Conservation (phyloP, 139 green algal genomes). For the Auxenochlorella pyrenoidosa region DNA sequence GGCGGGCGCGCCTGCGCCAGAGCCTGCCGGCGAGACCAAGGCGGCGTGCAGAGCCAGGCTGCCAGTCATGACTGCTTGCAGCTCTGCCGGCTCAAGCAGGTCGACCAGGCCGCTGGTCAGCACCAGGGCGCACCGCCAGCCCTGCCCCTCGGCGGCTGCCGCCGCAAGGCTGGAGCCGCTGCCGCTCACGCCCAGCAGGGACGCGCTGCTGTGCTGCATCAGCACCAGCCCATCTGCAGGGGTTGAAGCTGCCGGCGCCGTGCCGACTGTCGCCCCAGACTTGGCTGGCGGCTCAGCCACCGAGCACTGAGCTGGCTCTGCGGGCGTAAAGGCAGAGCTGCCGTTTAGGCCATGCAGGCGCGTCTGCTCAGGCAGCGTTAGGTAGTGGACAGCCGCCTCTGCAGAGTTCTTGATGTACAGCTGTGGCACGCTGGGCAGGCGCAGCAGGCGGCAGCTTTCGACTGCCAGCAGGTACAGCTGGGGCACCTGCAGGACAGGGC, state of each 20-base stretch:
- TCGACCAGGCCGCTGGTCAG: slow-evolving; percentile 33
- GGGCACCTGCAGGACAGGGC: background rate
- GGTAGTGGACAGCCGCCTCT: slow-evolving; percentile 30
- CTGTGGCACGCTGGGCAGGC: background rate
- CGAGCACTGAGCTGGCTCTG: background rate
- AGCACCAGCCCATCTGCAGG: slow-evolving; percentile 2
- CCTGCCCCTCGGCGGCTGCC: background rate
- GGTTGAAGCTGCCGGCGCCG: background rate
- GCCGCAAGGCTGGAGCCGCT: background rate
- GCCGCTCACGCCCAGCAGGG: background rate
- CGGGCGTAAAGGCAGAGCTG: background rate
- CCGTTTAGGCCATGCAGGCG: slow-evolving; percentile 16
- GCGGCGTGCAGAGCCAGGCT: slow-evolving; percentile 17
- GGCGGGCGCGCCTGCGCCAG: background rate
- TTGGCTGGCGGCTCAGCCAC: background rate
- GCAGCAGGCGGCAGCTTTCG: slow-evolving; percentile 29
- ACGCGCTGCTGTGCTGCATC: background rate
- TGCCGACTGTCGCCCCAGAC: background rate
- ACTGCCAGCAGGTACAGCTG: slow-evolving; percentile 36
- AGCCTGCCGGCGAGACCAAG: background rate
- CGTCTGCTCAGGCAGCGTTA: background rate
- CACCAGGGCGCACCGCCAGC: slow-evolving; percentile 27
- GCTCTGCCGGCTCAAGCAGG: slow-evolving; percentile 33
- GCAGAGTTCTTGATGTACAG: slow-evolving; percentile 9
- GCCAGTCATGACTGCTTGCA: slow-evolving; percentile 23